These are phyloP conservation scores for Teratosphaeria nubilosa DNA, from an alignment of 2,329 filamentous ascomycete genomes.

Conservation along the genomic window DNA sequence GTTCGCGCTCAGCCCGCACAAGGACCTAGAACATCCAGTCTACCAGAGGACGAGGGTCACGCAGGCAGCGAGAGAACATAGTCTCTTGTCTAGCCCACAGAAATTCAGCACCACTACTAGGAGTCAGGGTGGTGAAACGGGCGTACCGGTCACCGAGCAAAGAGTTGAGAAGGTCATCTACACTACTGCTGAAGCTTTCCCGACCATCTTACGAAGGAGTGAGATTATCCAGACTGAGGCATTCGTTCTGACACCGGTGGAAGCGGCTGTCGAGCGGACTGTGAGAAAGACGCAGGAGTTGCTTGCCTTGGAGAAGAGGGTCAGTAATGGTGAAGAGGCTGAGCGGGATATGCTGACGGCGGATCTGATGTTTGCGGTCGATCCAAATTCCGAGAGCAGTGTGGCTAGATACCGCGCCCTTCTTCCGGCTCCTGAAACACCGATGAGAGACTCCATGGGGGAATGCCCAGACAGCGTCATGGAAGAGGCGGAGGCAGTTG, in stretches of 20 bases:
- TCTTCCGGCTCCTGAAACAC: slow-evolving; percentile 42
- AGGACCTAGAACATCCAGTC: slow-evolving; percentile 70
- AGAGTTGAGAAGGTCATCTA: slow-evolving; percentile 77
- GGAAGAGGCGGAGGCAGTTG: slow-evolving; percentile 24
- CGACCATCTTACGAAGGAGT: slow-evolving; percentile 78
- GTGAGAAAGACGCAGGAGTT: slow-evolving; percentile 86
- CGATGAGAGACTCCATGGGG: slow-evolving; percentile 33
- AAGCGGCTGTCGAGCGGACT: slow-evolving; percentile 85
- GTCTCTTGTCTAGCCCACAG: slow-evolving; percentile 67
- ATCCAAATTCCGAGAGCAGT: slow-evolving; percentile 62
- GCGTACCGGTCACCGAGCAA: slow-evolving; percentile 55
- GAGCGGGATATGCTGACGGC: slow-evolving; percentile 61
- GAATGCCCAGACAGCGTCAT: slow-evolving; percentile 13
- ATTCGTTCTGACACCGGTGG: slow-evolving; percentile 59
- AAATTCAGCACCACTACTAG: slow-evolving; percentile 69
- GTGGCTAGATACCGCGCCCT: slow-evolving; percentile 69
- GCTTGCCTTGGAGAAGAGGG: slow-evolving; percentile 60
- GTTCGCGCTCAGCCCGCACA: slow-evolving; percentile 68
- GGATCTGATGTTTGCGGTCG: slow-evolving; percentile 66
- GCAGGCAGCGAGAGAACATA: slow-evolving; percentile 74
- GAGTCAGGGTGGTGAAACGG: slow-evolving; percentile 47
- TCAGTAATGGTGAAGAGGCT: slow-evolving; percentile 47
- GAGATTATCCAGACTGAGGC: slow-evolving; percentile 66
- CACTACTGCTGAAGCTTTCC: slow-evolving; percentile 75
- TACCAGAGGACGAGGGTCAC: slow-evolving; percentile 82